Conservation (phyloP, 306 rosid genomes). For the Gastrolobium bilobum region DNA sequence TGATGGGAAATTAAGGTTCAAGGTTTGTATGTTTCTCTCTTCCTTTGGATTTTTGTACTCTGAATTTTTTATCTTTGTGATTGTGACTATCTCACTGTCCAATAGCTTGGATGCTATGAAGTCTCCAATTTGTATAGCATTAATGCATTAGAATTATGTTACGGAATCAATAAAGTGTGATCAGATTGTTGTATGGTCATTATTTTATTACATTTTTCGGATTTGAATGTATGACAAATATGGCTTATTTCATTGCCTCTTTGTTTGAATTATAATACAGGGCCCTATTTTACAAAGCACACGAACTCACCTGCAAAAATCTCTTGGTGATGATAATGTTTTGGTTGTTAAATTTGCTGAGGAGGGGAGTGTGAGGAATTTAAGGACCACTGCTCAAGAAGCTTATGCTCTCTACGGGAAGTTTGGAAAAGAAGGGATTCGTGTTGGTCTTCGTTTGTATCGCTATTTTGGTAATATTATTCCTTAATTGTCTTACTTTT, state of each 20-base stretch:
- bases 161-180: constrained; percentile 1
- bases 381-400: constrained; percentile 1
- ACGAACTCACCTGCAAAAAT: constrained; percentile 74
- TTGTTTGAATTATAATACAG: constrained; percentile 54
- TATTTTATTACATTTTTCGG: background rate
- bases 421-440: constrained; percentile 73
- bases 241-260: constrained; percentile 15
- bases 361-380: background rate
- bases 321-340: constrained; percentile 76
- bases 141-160: constrained; percentile 5
- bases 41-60: background rate
- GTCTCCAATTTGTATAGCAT: background rate
- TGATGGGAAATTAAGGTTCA: constrained; percentile 66
- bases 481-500: constrained; percentile 2
- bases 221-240: background rate
- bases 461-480: constrained; percentile 70
- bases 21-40: constrained; percentile 62
- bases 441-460: constrained; percentile 70
- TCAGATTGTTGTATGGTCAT: background rate
- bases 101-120: constrained; percentile 17
- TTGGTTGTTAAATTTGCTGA: constrained; percentile 72
- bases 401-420: constrained; percentile 50
- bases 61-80: background rate
- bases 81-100: background rate
- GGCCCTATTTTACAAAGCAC: constrained; percentile 66